A percentile compares a stretch with the other conserved stretches of the same genome.
Conservation (phyloP, 2,329 filamentous ascomycete species). For the Calonectria pseudoturangicola region DNA sequence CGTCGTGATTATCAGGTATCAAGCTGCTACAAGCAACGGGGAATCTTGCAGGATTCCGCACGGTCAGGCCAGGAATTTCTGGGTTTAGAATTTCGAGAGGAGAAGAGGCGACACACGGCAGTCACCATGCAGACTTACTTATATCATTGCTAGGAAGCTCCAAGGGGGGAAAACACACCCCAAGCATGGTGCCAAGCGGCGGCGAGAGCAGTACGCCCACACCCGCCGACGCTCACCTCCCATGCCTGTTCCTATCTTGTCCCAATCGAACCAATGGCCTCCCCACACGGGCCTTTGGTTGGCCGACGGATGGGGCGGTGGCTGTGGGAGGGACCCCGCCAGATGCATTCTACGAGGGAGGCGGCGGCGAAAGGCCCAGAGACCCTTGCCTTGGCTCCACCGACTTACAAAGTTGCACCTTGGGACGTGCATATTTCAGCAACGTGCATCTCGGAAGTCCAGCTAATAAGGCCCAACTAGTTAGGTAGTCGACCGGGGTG, state of each 20-base stretch:
- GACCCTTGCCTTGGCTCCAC: conserved; percentile 24
- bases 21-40: conserved; percentile 21
- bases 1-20: conserved; percentile 15
- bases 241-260: conserved; percentile 30
- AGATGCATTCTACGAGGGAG: conserved; percentile 30
- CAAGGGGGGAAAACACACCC: conserved; percentile 4
- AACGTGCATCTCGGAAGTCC: conserved; percentile 28
- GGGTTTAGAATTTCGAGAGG: background rate
- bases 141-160: conserved; percentile 28
- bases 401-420: conserved; percentile 27
- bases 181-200: conserved; percentile 14
- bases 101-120: background rate
- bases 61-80: conserved; percentile 8
- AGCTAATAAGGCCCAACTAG: conserved; percentile 24
- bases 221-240: background rate
- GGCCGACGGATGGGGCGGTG: conserved; percentile 46
- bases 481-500: conserved; percentile 9
- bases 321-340: conserved; percentile 36
- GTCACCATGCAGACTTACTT: conserved; percentile 14
- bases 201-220: background rate
- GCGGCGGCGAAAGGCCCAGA: conserved; percentile 15
- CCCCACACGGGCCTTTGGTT: conserved; percentile 37
- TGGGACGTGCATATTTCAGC: conserved; percentile 33
- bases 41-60: conserved; percentile 27
- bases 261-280: conserved; percentile 37